phyloP scores from a whole-genome alignment of 129 eudicot species.

The Helichrysum umbraculigerum region DNA sequence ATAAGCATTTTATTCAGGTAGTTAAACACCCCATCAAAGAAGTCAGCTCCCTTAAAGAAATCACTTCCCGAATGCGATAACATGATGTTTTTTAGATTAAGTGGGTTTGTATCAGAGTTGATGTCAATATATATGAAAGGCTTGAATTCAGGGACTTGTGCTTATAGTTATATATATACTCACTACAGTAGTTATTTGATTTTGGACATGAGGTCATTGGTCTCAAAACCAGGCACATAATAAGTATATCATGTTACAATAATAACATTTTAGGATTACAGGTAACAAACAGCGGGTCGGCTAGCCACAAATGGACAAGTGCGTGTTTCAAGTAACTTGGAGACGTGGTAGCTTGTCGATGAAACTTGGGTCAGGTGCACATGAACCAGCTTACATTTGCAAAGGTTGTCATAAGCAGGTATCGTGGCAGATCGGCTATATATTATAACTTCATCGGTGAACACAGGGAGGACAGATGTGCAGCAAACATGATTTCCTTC shows the following conservation, averaged over 20 bases:
- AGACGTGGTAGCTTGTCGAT: too few species aligned
- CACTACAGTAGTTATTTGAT: too few species aligned
- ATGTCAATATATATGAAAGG: too few species aligned
- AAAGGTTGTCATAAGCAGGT: too few species aligned
- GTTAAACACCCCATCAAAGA: slow-evolving; percentile 43
- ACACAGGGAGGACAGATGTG: too few species aligned
- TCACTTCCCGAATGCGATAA: neutral
- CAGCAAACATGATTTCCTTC: too few species aligned
- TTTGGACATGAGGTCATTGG: too few species aligned
- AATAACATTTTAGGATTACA: neutral
- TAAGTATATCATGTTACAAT: neutral
- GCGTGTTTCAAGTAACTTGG: neutral
- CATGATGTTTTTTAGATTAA: neutral
- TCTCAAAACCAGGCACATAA: too few species aligned
- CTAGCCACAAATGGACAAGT: neutral
- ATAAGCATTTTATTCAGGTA: slow-evolving; percentile 53
- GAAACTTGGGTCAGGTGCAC: neutral
- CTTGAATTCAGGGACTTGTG: too few species aligned
- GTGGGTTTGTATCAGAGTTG: neutral
- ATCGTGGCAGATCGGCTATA: too few species aligned
- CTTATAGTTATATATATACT: too few species aligned
- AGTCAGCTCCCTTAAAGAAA: slow-evolving; percentile 20
- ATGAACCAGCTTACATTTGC: neutral
- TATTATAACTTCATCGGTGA: too few species aligned
- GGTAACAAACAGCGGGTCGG: neutral